phyloP scores from a whole-genome alignment of 805 yeast species.

The Cyberlindnera suaveolens region DNA sequence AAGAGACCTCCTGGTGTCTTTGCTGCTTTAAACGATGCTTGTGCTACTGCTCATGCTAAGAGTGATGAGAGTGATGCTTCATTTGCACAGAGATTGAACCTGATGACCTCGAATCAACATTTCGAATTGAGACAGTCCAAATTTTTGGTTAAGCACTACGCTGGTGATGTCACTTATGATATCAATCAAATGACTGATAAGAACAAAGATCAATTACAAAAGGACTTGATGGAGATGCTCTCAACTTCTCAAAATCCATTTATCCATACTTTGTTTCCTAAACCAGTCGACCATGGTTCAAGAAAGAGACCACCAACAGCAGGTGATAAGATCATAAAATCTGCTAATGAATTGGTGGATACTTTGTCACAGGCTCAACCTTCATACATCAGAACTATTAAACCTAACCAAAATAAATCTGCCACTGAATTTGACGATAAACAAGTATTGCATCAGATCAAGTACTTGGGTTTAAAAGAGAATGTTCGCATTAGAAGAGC shows the following conservation, averaged over 20 bases:
- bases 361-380: slow-evolving; percentile 90
- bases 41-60: slow-evolving; percentile 98
- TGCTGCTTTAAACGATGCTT: slow-evolving; percentile 94
- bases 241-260: slow-evolving; percentile 66
- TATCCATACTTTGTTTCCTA: slow-evolving; percentile 54
- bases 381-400: slow-evolving; percentile 93
- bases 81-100: slow-evolving; percentile 83
- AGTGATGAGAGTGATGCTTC: slow-evolving; percentile 95
- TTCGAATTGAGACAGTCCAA: slow-evolving; percentile 85
- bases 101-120: slow-evolving; percentile 77
- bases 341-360: slow-evolving; percentile 86
- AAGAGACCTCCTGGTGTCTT: slow-evolving; percentile 94
- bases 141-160: slow-evolving; percentile 91
- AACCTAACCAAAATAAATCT: slow-evolving; percentile 90
- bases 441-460: slow-evolving; percentile 92
- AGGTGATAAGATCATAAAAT: slow-evolving; percentile 84
- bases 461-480: slow-evolving; percentile 92
- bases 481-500: slow-evolving; percentile 97
- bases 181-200: slow-evolving; percentile 90
- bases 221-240: slow-evolving; percentile 77
- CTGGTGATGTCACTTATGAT: slow-evolving; percentile 96
- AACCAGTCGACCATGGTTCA: slow-evolving; percentile 56
- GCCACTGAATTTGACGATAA: slow-evolving; percentile 84
- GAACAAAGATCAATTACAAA: slow-evolving; percentile 89
- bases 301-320: slow-evolving; percentile 92